Base-by-base conservation (phyloP, 768 basidiomycete species). In the Cystobasidium onofrii region DNA sequence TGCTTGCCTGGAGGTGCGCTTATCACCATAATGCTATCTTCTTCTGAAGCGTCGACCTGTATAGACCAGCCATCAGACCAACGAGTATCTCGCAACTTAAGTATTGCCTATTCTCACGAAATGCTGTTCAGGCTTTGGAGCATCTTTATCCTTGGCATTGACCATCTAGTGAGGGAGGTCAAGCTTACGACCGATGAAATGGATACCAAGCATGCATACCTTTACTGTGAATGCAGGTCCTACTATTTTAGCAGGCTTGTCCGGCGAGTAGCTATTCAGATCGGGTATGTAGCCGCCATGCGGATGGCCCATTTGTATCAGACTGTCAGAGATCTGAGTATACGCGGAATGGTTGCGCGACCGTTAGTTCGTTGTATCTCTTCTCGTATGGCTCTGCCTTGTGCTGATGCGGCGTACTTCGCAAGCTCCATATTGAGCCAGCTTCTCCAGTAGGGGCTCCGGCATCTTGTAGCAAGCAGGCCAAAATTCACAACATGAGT, bases 181-280 rank as follows among this genome's bases (percentile, higher is more conserved):
- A 2, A 17, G 44, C 46, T n/a, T n/a, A n/a, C 72, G 64, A 23
- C 29, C 4, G 6, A 20, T 39, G 25, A 13, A 41, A 0, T 50
- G 39, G 39, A 39, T 15, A 39, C 39, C 39, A 6, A 39, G 18
- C 23, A 20, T 39, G 33, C 76, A 46, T 67, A 81, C 81, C 75
- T 87, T 84, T 44, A 95, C 91, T 0, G 93, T 95, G 80, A 90
- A 93, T 1, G 90, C 93, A 39, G 88, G 89, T 1, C 88, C 90
- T 78, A 89, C 90, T 60, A 88, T 80, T 63, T 82, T 83, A 81
- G 64, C 31, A 3, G 31, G 62, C 27, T 71, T 43, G 13, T 41
- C n/a, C 60, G 54, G 75, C 74, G 63, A 60, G 62, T 17, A 57
- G 43, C 20, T 64, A 18, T 85, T 81, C 13, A 96, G 85, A 80